Percentiles rank a stretch among this genome's conserved stretches.
These are phyloP conservation scores for Fusarium phyllophilum DNA, from an alignment of 2,329 filamentous ascomycete genomes.

Conservation along the genomic window DNA sequence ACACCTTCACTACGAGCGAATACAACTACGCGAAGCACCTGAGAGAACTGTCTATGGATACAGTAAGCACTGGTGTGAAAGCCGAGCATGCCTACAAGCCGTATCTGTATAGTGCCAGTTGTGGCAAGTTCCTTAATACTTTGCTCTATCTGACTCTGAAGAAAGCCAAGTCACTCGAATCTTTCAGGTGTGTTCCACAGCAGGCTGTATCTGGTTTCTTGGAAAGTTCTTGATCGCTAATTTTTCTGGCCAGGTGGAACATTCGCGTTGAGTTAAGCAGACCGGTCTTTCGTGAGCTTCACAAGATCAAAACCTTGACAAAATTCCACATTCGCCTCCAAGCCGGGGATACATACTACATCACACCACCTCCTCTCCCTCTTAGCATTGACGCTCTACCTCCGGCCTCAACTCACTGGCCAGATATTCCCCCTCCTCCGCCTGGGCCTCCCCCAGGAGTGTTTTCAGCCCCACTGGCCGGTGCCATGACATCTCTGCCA, in stretches of 20 bases:
- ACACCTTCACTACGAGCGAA: slow-evolving; percentile 71
- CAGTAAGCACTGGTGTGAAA: slow-evolving; percentile 61
- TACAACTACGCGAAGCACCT: slow-evolving; percentile 71
- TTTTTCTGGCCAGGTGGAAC: slow-evolving; percentile 62
- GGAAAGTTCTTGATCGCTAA: slow-evolving; percentile 6
- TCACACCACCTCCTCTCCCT: slow-evolving; percentile 59
- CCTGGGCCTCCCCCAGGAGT: slow-evolving; percentile 31
- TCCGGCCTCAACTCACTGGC: slow-evolving; percentile 48
- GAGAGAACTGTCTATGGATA: slow-evolving; percentile 66
- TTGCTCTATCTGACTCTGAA: slow-evolving; percentile 66
- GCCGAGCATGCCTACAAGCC: slow-evolving; percentile 64
- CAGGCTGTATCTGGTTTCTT: background rate
- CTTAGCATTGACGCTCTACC: slow-evolving; percentile 39
- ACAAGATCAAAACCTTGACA: slow-evolving; percentile 62
- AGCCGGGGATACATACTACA: slow-evolving; percentile 65
- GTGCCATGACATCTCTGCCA: slow-evolving; percentile 21
- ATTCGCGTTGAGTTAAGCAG: slow-evolving; percentile 70
- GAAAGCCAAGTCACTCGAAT: slow-evolving; percentile 64
- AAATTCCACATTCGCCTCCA: slow-evolving; percentile 69
- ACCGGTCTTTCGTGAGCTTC: slow-evolving; percentile 66
- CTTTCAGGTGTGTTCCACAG: slow-evolving; percentile 59
- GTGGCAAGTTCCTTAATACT: slow-evolving; percentile 72
- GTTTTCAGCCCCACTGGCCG: slow-evolving; percentile 29
- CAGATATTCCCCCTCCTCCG: slow-evolving; percentile 40
- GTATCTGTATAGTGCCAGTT: slow-evolving; percentile 65